phyloP scores from a whole-genome alignment of 768 basidiomycete species.

The Leccinum olivaceopallidum region DNA sequence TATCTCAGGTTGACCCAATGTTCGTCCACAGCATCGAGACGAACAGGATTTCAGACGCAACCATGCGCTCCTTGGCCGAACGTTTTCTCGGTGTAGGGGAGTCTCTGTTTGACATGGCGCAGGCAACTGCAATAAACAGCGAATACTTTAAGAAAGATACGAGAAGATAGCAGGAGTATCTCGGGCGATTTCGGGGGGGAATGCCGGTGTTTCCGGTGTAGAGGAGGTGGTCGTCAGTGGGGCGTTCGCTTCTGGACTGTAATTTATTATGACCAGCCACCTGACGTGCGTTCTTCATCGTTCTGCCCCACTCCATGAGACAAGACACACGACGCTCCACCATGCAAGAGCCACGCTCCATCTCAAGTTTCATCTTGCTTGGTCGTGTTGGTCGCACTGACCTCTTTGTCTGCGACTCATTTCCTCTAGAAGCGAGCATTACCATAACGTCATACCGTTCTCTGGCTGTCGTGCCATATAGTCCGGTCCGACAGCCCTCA shows the following conservation, averaged over 20 bases:
- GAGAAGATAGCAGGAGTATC: slow-evolving; percentile 30
- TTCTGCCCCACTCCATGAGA: slow-evolving; percentile 12
- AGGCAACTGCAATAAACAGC: slow-evolving; percentile 85
- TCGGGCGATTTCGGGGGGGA: not conserved
- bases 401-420: not conserved
- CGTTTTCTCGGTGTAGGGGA: slow-evolving; percentile 87
- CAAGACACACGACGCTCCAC: slow-evolving; percentile 10
- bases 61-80: slow-evolving; percentile 73
- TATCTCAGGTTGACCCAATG: not conserved
- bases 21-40: slow-evolving; percentile 59
- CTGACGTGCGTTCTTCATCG: slow-evolving; percentile 27
- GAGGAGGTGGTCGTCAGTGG: slow-evolving; percentile 10
- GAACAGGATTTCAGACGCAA: slow-evolving; percentile 71
- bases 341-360: slow-evolving; percentile 9
- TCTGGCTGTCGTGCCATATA: no score
- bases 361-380: not conserved
- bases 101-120: slow-evolving; percentile 82
- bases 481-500: slow-evolving; percentile 1
- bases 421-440: not conserved
- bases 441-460: not conserved
- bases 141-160: slow-evolving; percentile 70
- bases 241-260: slow-evolving; percentile 27
- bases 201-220: slow-evolving; percentile 9
- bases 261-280: slow-evolving; percentile 29
- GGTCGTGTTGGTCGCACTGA: not conserved